phyloP scores from a whole-genome alignment of 495 filamentous ascomycete genomes.

The Aspergillus hancockii region DNA sequence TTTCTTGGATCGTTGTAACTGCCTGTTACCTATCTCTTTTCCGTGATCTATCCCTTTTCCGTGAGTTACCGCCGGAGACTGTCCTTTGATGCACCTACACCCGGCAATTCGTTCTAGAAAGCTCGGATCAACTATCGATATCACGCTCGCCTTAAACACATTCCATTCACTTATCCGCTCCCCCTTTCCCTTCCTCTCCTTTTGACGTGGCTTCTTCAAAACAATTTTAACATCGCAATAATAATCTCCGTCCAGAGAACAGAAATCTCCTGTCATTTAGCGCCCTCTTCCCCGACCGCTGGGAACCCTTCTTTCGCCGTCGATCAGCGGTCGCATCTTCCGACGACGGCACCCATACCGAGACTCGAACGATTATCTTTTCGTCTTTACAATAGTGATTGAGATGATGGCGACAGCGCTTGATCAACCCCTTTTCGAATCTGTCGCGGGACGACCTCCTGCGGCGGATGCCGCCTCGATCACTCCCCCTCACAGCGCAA shows the following conservation, averaged over 20 bases:
- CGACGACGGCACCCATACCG: conserved; percentile 42
- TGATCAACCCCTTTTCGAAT: conserved; percentile 33
- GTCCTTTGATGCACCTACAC: conserved; percentile 15
- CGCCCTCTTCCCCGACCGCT: conserved; percentile 46
- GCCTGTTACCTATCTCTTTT: conserved; percentile 8
- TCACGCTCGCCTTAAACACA: conserved; percentile 5
- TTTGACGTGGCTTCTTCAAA: neutral
- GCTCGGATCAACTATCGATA: conserved; percentile 19
- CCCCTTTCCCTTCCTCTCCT: conserved; percentile 4
- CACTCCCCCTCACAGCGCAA: conserved; percentile 48
- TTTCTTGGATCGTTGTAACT: neutral
- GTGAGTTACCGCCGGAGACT: conserved; percentile 15
- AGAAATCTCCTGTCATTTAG: conserved; percentile 10
- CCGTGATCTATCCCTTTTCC: conserved; percentile 15
- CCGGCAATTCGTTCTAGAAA: conserved; percentile 18
- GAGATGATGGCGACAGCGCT: conserved; percentile 39
- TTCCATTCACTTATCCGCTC: conserved; percentile 6
- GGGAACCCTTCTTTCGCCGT: conserved; percentile 44
- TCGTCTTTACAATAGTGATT: conserved; percentile 16
- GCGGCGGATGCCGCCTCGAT: conserved; percentile 40
- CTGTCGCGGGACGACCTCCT: conserved; percentile 26
- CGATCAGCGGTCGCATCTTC: conserved; percentile 51
- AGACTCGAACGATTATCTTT: conserved; percentile 12
- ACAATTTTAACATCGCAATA: conserved; percentile 6
- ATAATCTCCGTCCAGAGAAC: conserved; percentile 12